Conservation (phyloP, 208 protist genomes). For the Wallacemonas collosoma region DNA sequence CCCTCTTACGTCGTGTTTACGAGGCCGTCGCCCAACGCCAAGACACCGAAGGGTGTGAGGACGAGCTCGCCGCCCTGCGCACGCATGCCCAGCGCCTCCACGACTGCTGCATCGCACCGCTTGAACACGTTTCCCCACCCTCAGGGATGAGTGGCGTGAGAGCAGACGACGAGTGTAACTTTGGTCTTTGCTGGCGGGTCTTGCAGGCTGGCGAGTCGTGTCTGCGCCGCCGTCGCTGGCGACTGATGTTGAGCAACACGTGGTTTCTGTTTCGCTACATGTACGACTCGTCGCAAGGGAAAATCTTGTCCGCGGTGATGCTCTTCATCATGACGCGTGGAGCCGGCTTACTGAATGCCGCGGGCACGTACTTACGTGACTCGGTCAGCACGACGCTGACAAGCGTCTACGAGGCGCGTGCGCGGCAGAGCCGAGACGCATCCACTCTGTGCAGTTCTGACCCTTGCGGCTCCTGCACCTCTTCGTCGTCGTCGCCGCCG, state of each 20-base stretch:
- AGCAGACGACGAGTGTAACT: neutral
- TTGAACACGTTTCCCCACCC: no score
- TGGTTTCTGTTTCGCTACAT: slow-evolving; percentile 59
- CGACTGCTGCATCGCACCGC: slow-evolving; percentile 27
- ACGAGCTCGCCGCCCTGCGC: slow-evolving; percentile 44
- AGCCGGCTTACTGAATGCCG: slow-evolving; percentile 38
- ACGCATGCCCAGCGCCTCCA: slow-evolving; percentile 38
- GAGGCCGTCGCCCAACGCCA: slow-evolving; percentile 37
- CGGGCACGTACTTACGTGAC: slow-evolving; percentile 38
- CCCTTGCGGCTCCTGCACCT: no score
- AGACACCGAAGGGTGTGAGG: slow-evolving; percentile 55
- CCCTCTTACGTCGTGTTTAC: slow-evolving; percentile 47
- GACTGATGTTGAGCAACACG: slow-evolving; percentile 38
- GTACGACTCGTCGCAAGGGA: slow-evolving; percentile 43
- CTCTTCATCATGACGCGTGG: slow-evolving; percentile 46
- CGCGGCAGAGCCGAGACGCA: neutral
- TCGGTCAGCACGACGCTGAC: slow-evolving; percentile 32
- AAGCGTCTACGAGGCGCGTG: slow-evolving; percentile 20
- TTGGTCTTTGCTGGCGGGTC: slow-evolving; percentile 41
- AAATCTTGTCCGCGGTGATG: slow-evolving; percentile 40
- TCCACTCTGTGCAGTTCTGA: no score
- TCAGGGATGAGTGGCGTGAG: neutral
- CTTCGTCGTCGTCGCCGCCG: no score
- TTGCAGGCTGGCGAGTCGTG: slow-evolving; percentile 31
- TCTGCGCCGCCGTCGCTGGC: slow-evolving; percentile 32